These are phyloP conservation scores for Blumeriella jaapii DNA, from an alignment of 2,329 filamentous ascomycete genomes.

Conservation along the genomic window DNA sequence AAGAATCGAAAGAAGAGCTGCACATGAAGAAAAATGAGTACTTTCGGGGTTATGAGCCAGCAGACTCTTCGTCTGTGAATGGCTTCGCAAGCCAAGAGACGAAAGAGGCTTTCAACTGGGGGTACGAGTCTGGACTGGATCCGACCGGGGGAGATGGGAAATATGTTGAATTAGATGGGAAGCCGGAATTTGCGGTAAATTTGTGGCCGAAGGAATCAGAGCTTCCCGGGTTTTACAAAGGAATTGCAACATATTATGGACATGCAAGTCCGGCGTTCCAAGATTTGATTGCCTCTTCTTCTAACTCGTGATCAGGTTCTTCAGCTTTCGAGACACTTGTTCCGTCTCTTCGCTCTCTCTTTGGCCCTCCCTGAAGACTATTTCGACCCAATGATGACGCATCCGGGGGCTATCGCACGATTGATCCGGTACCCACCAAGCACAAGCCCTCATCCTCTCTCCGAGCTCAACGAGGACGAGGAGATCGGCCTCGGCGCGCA, in stretches of 20 bases:
- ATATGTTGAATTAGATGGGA: slow-evolving; percentile 26
- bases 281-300: background rate
- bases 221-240: slow-evolving; percentile 23
- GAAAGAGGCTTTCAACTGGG: slow-evolving; percentile 32
- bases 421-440: slow-evolving; percentile 40
- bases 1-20: slow-evolving; percentile 33
- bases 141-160: slow-evolving; percentile 24
- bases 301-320: slow-evolving; percentile 14
- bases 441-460: slow-evolving; percentile 21
- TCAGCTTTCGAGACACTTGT: slow-evolving; percentile 30
- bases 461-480: slow-evolving; percentile 20
- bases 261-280: slow-evolving; percentile 9
- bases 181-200: slow-evolving; percentile 17
- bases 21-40: slow-evolving; percentile 30
- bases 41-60: slow-evolving; percentile 38
- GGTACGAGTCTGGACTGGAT: slow-evolving; percentile 25
- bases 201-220: slow-evolving; percentile 22
- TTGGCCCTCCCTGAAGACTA: slow-evolving; percentile 31
- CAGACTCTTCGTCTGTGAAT: slow-evolving; percentile 36
- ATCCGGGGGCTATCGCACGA: slow-evolving; percentile 34
- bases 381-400: slow-evolving; percentile 32
- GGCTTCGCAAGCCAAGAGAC: slow-evolving; percentile 34
- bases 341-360: slow-evolving; percentile 30
- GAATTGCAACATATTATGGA: slow-evolving; percentile 23
- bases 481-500: slow-evolving; percentile 34